Percentiles rank a stretch among this genome's conserved stretches.
Conservation (phyloP, 192 early-diverging fungal genomes). For the Linnemannia zychae region DNA sequence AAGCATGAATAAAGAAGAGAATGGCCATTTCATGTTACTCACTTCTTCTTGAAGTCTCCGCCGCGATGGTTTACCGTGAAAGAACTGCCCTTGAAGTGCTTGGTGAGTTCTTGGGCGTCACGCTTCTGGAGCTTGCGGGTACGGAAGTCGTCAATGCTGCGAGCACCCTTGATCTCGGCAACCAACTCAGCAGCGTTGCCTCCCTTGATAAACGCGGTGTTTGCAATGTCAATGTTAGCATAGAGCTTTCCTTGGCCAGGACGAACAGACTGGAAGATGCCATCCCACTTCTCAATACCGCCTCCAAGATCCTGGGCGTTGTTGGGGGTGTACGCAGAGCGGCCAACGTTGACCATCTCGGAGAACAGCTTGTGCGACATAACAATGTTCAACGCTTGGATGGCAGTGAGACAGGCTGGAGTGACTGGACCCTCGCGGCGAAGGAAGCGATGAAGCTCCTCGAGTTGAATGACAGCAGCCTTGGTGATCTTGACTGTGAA, state of each 20-base stretch:
- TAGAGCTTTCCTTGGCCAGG: constrained; percentile 71
- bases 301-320: constrained; percentile 59
- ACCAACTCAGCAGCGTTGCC: constrained; percentile 74
- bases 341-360: constrained; percentile 40
- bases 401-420: constrained; percentile 29
- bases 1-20: neutral
- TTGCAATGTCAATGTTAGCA: constrained; percentile 69
- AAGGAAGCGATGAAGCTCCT: constrained; percentile 37
- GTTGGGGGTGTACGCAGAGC: constrained; percentile 31
- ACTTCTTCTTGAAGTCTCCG: constrained; percentile 58
- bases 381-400: constrained; percentile 54
- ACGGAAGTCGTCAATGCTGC: constrained; percentile 50
- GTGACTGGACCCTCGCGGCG: constrained; percentile 33
- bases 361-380: constrained; percentile 51
- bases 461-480: constrained; percentile 29
- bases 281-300: constrained; percentile 89
- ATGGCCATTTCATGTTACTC: neutral
- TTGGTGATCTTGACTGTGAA: constrained; percentile 33
- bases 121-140: neutral
- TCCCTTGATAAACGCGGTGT: constrained; percentile 66
- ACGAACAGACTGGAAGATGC: constrained; percentile 84
- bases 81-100: constrained; percentile 56
- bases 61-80: constrained; percentile 68
- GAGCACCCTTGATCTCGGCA: constrained; percentile 31
- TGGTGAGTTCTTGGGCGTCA: constrained; percentile 7